Percentiles rank a stretch among this genome's conserved stretches.
These are phyloP conservation scores for Scleromitrula shiraiana DNA, from an alignment of 2,329 filamentous ascomycete species.

Conservation along the genomic window DNA sequence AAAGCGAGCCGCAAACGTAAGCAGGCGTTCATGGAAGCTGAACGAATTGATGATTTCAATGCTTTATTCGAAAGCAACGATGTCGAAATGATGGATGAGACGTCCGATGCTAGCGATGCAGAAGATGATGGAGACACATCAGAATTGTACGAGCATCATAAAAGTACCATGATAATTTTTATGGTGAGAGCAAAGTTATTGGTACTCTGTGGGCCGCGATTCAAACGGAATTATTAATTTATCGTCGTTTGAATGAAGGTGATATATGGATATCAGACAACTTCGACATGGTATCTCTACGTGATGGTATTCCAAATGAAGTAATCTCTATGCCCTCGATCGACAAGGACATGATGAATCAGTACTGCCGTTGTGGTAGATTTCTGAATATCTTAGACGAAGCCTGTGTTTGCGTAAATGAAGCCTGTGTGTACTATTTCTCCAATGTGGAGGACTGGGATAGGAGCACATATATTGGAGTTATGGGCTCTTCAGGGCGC, in stretches of 20 bases:
- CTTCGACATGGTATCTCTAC: slow-evolving; percentile 13
- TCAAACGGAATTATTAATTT: slow-evolving; percentile 33
- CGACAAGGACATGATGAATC: neutral
- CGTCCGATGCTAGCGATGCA: neutral
- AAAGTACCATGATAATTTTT: no score
- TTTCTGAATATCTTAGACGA: neutral
- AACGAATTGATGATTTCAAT: neutral
- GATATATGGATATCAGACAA: slow-evolving; percentile 21
- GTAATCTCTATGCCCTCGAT: neutral
- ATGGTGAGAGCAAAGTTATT: slow-evolving; percentile 12
- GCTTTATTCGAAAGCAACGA: neutral
- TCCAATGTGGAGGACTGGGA: neutral
- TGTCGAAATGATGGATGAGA: neutral
- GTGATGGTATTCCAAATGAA: neutral
- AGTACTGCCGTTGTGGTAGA: neutral
- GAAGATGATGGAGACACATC: slow-evolving; percentile 1
- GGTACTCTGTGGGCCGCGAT: slow-evolving; percentile 31
- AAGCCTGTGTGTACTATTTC: neutral
- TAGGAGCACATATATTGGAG: neutral
- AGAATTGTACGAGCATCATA: neutral
- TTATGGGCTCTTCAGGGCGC: no score
- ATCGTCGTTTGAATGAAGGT: slow-evolving; percentile 27
- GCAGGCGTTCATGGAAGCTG: neutral
- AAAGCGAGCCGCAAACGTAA: neutral
- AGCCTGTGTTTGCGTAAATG: neutral